Evolutionary conservation across 805 yeast genomes (phyloP), one percentile per base, ranked within the genome.

Genomic region (Candida loeiensis): DNA sequence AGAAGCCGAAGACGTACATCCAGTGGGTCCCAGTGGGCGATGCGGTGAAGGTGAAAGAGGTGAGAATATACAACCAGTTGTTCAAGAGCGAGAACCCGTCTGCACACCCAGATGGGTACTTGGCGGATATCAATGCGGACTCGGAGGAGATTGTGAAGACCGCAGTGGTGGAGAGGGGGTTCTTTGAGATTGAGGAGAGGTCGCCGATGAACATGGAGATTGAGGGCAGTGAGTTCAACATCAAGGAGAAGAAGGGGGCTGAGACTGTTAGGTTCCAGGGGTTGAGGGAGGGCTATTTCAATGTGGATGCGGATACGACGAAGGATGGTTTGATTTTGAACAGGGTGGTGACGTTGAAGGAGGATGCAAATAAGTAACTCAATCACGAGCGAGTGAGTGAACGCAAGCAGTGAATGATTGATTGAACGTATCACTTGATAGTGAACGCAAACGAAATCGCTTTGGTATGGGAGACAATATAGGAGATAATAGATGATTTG

Each of bases 261-360:
- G 95, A 90, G 61, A 77, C 90, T n/a, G 88, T 86, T 22, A 79
- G 99, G 64, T 93, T 93, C 88, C 99, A 93, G 71, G 99, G 96
- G 21, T 77, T 93, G 64, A 80, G 99, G 68, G 91, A 87, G 34
- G 99, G 99, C 21, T 93, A 93, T 65, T 93, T 89, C 77, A 82
- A 96, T 56, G 62, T 88, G 60, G 99, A 93, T 61, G 77, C 75
- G 51, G 97, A 91, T 48, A 67, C 86, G 41, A 66, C 73, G 7
- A 73, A 66, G 14, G 82, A 77, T 20, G 72, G 69, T 44, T 66
- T 90, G 47, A 74, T 93, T 24, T 71, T 93, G 59, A 93, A 93
- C 69, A 79, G 96, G 62, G 88, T 91, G 54, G 99, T 93, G 30
- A 83, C 96, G 11, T 77, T 93, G 66, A 93, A 91, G 71, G 95